Evolutionary conservation across 768 basidiomycete species (phyloP), one percentile per base, ranked within the genome.

Genomic region (Mycena vulgaris): DNA sequence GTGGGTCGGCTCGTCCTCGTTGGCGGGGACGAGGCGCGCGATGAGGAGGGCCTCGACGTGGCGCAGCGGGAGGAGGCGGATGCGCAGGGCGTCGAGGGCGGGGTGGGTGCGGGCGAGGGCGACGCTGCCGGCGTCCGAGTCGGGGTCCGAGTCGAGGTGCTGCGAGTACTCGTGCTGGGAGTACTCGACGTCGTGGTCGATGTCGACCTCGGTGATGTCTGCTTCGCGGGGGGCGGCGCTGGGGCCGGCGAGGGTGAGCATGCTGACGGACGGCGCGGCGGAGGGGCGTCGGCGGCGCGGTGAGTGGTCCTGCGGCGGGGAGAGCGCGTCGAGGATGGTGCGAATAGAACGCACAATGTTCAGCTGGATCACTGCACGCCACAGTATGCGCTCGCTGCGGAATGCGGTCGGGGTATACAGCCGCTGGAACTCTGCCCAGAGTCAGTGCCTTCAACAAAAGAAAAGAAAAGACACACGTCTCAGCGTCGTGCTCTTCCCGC

Each of bases 361-460:
- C 74, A 95, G 87, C 75, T 95, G 94, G 66, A 95, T 93, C 52
- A 95, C 89, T 0, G 91, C 89, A 19, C 94, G 89, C 94, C 94
- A 95, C n/a, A 92, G 86, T 19, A 93, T 85, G 27, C 92, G 89
- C 74, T 95, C 94, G 63, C 90, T 87, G 23, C 89, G 89, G 76
- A 94, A 95, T 0, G 91, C 90, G 21, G 85, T 89, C 2, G 94
- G 93, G 0, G 88, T 89, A 77, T 95, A 95, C 5, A 95, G 79
- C 35, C 86, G 84, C 78, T 95, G 94, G 73, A 92, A 95, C 75
- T 95, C 93, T 94, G 80, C 39, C 40, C 21, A n/a, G 58, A 47
- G 7, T 39, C 30, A 66, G 60, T 23, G 17, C 10, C 25, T 40
- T 6, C 35, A 31, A 72, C 56, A 6, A 48, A 47, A 42, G 21